These are phyloP conservation scores for Coniferiporia weirii DNA, from an alignment of 1,284 basidiomycete species.

Conservation along the genomic window DNA sequence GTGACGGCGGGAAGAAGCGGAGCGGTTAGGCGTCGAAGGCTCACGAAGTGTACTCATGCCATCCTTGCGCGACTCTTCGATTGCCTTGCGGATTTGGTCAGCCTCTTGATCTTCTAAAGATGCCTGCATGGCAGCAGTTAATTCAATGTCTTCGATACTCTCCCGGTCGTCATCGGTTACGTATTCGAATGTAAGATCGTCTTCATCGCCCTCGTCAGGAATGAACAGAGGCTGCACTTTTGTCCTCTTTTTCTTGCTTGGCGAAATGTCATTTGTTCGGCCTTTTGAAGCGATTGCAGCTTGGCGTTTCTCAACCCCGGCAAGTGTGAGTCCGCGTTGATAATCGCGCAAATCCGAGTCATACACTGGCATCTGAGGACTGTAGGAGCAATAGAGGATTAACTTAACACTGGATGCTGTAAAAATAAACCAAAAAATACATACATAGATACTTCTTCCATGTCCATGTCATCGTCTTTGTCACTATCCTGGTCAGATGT, in stretches of 20 bases:
- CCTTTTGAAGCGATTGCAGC: conserved; percentile 31
- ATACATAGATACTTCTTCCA: conserved; percentile 75
- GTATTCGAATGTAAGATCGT: conserved; percentile 4
- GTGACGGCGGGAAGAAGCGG: neutral
- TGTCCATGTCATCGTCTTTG: conserved; percentile 50
- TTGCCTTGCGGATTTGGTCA: conserved; percentile 10
- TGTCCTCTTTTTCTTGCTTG: conserved; percentile 28
- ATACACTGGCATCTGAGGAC: conserved; percentile 29
- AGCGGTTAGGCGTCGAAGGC: neutral
- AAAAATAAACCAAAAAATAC: conserved; percentile 23
- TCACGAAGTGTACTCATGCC: neutral
- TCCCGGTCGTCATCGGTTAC: conserved; percentile 11
- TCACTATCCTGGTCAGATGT: conserved; percentile 27
- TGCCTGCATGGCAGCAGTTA: conserved; percentile 18
- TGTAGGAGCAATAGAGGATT: conserved; percentile 24
- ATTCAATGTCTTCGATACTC: conserved; percentile 27
- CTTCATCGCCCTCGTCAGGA: conserved; percentile 41
- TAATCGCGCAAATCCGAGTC: conserved; percentile 70
- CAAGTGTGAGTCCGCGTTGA: conserved; percentile 59
- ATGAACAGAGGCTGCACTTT: conserved; percentile 49
- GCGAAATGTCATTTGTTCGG: conserved; percentile 28
- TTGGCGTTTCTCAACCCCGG: conserved; percentile 56
- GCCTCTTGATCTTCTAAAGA: conserved; percentile 23
- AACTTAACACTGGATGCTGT: conserved; percentile 6
- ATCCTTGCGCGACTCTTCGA: conserved; percentile 13